phyloP scores from a whole-genome alignment of 257 asterid genomes.

The Solanum tacnaense region DNA sequence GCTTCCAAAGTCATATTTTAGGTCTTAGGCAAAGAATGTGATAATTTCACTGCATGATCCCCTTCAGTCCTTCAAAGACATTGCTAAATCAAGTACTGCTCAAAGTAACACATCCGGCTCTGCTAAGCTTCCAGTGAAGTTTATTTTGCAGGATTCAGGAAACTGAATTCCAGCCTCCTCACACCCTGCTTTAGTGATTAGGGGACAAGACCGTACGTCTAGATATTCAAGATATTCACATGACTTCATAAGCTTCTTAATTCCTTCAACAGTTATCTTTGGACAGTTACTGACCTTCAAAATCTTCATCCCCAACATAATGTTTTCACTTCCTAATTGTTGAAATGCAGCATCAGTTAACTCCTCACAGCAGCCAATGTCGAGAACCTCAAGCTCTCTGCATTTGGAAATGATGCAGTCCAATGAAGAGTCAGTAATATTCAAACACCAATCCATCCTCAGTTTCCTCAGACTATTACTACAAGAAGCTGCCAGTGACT shows the following conservation, averaged over 20 bases:
- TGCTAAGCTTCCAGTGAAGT: conserved; percentile 58
- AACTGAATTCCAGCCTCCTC: conserved; percentile 68
- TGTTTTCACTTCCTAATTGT: conserved; percentile 37
- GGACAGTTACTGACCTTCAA: conserved; percentile 76
- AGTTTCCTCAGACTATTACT: conserved; percentile 49
- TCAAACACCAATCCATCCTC: conserved; percentile 95
- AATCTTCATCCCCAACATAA: conserved; percentile 41
- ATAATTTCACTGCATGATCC: not conserved
- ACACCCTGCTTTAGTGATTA: conserved; percentile 49
- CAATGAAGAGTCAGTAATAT: conserved; percentile 53
- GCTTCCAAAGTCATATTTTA: not conserved
- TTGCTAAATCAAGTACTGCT: not conserved
- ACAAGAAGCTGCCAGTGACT: conserved; percentile 53
- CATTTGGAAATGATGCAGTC: conserved; percentile 44
- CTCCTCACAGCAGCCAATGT: conserved; percentile 88
- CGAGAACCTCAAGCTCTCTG: conserved; percentile 74
- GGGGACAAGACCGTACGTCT: conserved; percentile 83
- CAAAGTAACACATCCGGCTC: conserved; percentile 65
- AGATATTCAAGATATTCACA: conserved; percentile 64
- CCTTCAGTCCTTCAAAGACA: not conserved
- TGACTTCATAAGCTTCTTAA: conserved; percentile 45
- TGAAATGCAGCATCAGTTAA: conserved; percentile 72
- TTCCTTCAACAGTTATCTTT: conserved; percentile 63
- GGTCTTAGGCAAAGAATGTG: not conserved
- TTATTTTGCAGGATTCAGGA: conserved; percentile 62